Conservation (phyloP, 2,329 filamentous ascomycete genomes). For the Monilinia laxa region DNA sequence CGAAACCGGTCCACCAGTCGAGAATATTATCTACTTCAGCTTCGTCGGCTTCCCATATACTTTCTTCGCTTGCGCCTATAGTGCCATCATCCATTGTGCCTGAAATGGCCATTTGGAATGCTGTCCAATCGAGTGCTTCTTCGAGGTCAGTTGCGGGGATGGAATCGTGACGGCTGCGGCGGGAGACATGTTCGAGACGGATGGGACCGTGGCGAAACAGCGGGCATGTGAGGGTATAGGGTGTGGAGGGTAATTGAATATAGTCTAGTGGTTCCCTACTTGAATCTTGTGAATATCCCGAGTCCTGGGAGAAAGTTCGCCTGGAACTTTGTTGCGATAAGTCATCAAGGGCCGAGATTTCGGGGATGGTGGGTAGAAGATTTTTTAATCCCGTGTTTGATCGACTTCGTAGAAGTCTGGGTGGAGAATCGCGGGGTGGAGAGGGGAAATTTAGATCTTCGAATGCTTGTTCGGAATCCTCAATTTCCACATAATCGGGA, state of each 20-base stretch:
- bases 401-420: slow-evolving; percentile 37
- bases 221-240: slow-evolving; percentile 51
- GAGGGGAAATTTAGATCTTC: slow-evolving; percentile 38
- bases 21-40: slow-evolving; percentile 31
- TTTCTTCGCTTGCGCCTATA: slow-evolving; percentile 23
- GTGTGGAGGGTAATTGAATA: slow-evolving; percentile 44
- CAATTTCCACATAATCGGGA: slow-evolving; percentile 10
- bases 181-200: slow-evolving; percentile 48
- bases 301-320: slow-evolving; percentile 21
- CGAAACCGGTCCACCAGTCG: slow-evolving; percentile 33
- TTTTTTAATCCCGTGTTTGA: slow-evolving; percentile 29
- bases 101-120: slow-evolving; percentile 64
- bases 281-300: slow-evolving; percentile 17
- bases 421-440: slow-evolving; percentile 41
- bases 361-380: slow-evolving; percentile 46
- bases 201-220: slow-evolving; percentile 57
- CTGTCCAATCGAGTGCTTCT: slow-evolving; percentile 60
- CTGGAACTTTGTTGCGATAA: slow-evolving; percentile 7
- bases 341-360: slow-evolving; percentile 38
- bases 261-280: slow-evolving; percentile 33
- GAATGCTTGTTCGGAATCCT: slow-evolving; percentile 27
- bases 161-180: slow-evolving; percentile 40
- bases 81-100: slow-evolving; percentile 54
- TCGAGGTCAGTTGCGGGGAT: slow-evolving; percentile 39
- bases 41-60: slow-evolving; percentile 28